These are phyloP conservation scores for Phytophthora palmivora DNA, from an alignment of 352 stramenopile genomes.

Conservation along the genomic window DNA sequence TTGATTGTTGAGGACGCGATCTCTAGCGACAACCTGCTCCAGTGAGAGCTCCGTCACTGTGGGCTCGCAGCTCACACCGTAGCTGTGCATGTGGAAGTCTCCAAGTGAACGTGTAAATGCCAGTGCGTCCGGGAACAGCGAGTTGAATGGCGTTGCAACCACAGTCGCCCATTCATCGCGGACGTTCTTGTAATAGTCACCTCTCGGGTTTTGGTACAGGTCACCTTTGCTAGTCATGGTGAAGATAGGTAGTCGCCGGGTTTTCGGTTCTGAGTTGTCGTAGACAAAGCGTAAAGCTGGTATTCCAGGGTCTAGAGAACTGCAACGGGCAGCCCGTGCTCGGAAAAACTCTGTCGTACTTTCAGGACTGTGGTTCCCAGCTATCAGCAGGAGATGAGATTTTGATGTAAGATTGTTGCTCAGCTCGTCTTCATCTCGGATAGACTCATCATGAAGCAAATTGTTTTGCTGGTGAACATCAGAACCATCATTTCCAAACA, in stretches of 20 bases:
- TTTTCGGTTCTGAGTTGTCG: slow-evolving; percentile 56
- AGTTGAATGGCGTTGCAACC: slow-evolving; percentile 69
- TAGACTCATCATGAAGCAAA: slow-evolving; percentile 13
- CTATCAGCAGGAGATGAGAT: slow-evolving; percentile 60
- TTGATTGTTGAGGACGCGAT: slow-evolving; percentile 6
- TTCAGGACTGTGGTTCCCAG: slow-evolving; percentile 87
- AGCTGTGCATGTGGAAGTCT: slow-evolving; percentile 90
- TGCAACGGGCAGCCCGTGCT: slow-evolving; percentile 49
- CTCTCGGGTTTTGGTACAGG: slow-evolving; percentile 46
- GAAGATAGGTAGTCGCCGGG: slow-evolving; percentile 50
- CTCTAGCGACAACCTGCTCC: slow-evolving; percentile 38
- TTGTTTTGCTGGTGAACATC: slow-evolving; percentile 24
- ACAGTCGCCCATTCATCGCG: slow-evolving; percentile 91
- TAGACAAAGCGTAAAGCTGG: slow-evolving; percentile 89
- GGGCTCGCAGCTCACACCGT: slow-evolving; percentile 75
- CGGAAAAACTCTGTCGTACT: slow-evolving; percentile 76
- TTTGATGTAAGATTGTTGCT: slow-evolving; percentile 19
- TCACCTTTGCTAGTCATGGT: slow-evolving; percentile 40
- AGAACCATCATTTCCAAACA: slow-evolving; percentile 14
- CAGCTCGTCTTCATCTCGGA: slow-evolving; percentile 25
- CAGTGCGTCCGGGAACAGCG: slow-evolving; percentile 80
- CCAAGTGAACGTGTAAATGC: slow-evolving; percentile 90
- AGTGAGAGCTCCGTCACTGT: slow-evolving; percentile 65
- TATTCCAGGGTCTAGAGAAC: slow-evolving; percentile 32
- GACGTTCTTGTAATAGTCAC: slow-evolving; percentile 93